A percentile compares a stretch with the other conserved stretches of the same genome.
phyloP scores from a whole-genome alignment of 225 moss, liverwort and hornwort species.

The Marchantia paleacea region DNA sequence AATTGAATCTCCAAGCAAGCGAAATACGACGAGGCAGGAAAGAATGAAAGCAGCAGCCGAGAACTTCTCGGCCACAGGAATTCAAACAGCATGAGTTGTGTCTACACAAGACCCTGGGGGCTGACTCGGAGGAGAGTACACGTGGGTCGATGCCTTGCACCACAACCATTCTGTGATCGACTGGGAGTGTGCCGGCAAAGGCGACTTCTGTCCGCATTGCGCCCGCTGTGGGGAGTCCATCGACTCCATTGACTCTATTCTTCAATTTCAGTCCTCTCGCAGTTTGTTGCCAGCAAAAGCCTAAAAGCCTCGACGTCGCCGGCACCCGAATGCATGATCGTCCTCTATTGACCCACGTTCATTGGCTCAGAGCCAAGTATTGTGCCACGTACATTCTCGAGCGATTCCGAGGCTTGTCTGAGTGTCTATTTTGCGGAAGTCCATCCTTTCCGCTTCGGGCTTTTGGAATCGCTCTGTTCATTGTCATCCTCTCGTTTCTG shows the following conservation, averaged over 20 bases:
- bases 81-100: not conserved
- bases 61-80: constrained; percentile 7
- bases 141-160: not conserved
- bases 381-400: not conserved
- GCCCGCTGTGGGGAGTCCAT: not conserved
- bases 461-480: too few relatives aligned
- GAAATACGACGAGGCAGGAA: not conserved
- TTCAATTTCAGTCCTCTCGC: not conserved
- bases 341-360: not conserved
- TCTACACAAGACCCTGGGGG: not conserved
- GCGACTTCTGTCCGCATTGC: not conserved
- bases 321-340: not conserved
- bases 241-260: not conserved
- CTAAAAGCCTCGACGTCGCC: not conserved
- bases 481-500: too few relatives aligned
- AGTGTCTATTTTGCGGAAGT: too few relatives aligned
- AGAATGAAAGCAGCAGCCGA: not conserved
- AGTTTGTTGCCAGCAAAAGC: not conserved
- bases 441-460: too few relatives aligned
- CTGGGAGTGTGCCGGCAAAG: too few relatives aligned
- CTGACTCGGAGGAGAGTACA: not conserved
- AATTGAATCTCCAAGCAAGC: not conserved
- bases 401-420: not conserved
- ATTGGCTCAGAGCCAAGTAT: constrained; percentile 10
- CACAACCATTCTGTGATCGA: not conserved